Base-by-base conservation (phyloP, 1,139 yeast species). In the Candida pseudoviswanathii region DNA sequence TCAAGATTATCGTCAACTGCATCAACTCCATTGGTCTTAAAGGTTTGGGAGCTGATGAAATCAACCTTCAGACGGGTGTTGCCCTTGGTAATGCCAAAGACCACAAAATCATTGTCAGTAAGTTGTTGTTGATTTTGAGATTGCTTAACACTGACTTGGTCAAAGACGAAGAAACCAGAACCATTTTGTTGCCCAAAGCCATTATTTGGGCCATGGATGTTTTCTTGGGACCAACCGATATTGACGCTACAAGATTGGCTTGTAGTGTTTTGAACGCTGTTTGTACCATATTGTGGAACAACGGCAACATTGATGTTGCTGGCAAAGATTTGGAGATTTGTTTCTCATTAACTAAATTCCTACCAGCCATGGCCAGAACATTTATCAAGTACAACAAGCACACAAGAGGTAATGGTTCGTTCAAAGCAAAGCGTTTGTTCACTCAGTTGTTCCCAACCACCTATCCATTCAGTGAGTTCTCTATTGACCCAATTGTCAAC, bases 401-500 rank as follows among this genome's bases (percentile, higher is more conserved):
- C 58, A 78, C 86, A 42, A 73, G 82, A 59, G 75, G 75, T 16
- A 74, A 75, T 47, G 81, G 77, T 3, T 70, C 73, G 46, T 82
- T 82, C 66, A 79, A 77, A 50, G 78, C 84, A 29, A 85, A 80
- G 64, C 80, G 89, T 68, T 76, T 82, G 0, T 86, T 82, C 59
- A 83, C 89, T 0, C 73, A 73, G 36, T 67, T 90, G 34, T 90
- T 89, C 71, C 96, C 96, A 4, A 75, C 77, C 21, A 68, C 70
- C 11, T 81, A 79, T 60, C 96, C 96, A 21, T 85, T 86, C 61
- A 70, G 70, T 48, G 85, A 84, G 41, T 63, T 77, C 41, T 84
- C 94, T 1, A 79, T 88, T 58, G 96, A 89, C 62, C 85, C 96
- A 0, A 75, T 85, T 46, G 89, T 89, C 25, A 82, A 82, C 55